phyloP scores from a whole-genome alignment of 2,329 filamentous ascomycete species.

The Colletotrichum sp. region DNA sequence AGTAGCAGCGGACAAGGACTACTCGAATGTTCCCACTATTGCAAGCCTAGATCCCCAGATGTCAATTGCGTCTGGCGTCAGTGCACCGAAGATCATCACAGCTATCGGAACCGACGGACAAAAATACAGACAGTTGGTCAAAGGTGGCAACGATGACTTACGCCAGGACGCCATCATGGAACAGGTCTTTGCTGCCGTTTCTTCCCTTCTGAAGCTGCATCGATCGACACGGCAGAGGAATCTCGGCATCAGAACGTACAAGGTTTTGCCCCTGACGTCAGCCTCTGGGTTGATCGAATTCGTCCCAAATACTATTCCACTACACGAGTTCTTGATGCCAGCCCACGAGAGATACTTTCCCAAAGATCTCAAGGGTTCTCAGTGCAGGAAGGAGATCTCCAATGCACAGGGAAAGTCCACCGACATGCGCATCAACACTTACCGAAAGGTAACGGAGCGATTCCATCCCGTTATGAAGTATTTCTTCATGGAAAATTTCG shows the following conservation, averaged over 20 bases:
- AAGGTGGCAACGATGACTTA: constrained; percentile 94
- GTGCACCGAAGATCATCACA: constrained; percentile 91
- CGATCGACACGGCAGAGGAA: constrained; percentile 86
- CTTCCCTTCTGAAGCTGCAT: constrained; percentile 85
- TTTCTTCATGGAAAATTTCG: constrained; percentile 96
- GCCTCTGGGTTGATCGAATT: constrained; percentile 95
- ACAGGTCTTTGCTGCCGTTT: constrained; percentile 97
- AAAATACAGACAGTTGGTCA: constrained; percentile 88
- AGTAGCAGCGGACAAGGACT: constrained; percentile 75
- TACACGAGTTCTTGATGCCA: constrained; percentile 91
- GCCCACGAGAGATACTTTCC: constrained; percentile 89
- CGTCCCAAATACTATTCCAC: constrained; percentile 87
- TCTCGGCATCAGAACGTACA: constrained; percentile 93
- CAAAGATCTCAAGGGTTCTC: constrained; percentile 76
- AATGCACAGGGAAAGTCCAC: constrained; percentile 73
- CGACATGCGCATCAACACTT: constrained; percentile 76
- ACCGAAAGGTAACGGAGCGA: constrained; percentile 76
- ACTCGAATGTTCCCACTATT: constrained; percentile 78
- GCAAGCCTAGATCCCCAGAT: constrained; percentile 75
- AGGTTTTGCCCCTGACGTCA: constrained; percentile 87
- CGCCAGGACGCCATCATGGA: constrained; percentile 99
- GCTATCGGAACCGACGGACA: constrained; percentile 78
- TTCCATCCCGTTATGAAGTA: constrained; percentile 95
- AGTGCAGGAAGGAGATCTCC: constrained; percentile 81
- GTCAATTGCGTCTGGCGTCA: constrained; percentile 87